Base-by-base conservation (phyloP, 257 asterid species). In the Nemophila menziesii region DNA sequence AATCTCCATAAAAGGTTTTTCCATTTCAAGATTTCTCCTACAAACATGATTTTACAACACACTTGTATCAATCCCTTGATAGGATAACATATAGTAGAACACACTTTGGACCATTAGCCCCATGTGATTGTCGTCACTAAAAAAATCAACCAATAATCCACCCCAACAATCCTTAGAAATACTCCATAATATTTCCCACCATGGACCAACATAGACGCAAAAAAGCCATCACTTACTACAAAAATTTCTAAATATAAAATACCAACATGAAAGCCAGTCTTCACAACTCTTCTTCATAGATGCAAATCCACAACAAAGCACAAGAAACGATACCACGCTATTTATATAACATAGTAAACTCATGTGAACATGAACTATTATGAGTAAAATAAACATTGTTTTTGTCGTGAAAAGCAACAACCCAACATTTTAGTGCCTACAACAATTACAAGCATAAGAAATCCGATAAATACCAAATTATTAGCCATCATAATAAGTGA, bases 91-190 rank as follows among this genome's bases (percentile, higher is more conserved):
- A 38, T 83, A 87, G 67, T 87, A 87, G 65, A 83, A 83, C 69
- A 87, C 93, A 55, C 95, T 83, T 76, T 87, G 97, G 60, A 78
- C 92, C 74, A 80, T 53, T 27, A 87, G 64, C 53, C 97, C 97
- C 24, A 78, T 63, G 24, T 82, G 68, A 68, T 83, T 87, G 43
- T 79, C 93, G 40, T 82, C 73, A 68, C 80, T 95, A 59, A 83
- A 57, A 21, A 80, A 62, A 2, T 92, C 97, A 29, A 87, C 97
- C 56, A 87, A 75, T 54, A 87, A 75, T 5, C 95, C 97, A 12
- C 95, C 97, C 73, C 79, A 46, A 78, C 17, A 55, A 87, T 80
- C 68, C 95, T 76, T 1, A 73, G 26, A 20, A 73, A 14, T 22
- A 83, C 81, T 20, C 89, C 72, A 5, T 70, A 65, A 52, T 50